These are phyloP conservation scores for Gossypium longicalyx DNA, from an alignment of 345 rosid species.

Conservation along the genomic window DNA sequence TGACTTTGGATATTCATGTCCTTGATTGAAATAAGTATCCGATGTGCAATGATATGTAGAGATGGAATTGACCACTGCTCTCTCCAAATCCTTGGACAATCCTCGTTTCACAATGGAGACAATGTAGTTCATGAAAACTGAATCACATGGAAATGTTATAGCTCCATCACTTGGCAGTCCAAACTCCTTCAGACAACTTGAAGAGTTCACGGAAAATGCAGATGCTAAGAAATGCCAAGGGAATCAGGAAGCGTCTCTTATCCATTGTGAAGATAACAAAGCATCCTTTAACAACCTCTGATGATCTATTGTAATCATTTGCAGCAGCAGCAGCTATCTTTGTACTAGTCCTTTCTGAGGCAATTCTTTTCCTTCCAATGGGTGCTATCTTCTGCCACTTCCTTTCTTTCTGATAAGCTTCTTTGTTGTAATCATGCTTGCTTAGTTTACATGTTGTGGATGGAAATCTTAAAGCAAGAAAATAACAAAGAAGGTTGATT, in stretches of 20 bases:
- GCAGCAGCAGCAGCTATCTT: neutral
- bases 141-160: neutral
- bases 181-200: neutral
- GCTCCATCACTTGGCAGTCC: neutral
- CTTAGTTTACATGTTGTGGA: too few species aligned
- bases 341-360: neutral
- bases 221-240: neutral
- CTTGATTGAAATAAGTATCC: too few species aligned
- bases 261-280: neutral
- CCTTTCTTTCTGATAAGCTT: neutral
- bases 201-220: neutral
- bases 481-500: too few species aligned
- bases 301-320: neutral
- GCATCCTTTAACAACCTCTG: neutral
- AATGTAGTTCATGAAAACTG: conserved; percentile 18
- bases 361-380: neutral
- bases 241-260: neutral
- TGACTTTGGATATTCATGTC: too few species aligned
- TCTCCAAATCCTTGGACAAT: too few species aligned
- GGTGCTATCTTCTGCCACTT: neutral
- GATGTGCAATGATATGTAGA: too few species aligned
- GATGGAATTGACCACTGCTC: too few species aligned
- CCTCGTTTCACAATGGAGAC: neutral
- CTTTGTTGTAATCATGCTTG: neutral
- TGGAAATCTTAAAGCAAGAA: too few species aligned